phyloP scores from a whole-genome alignment of 2,329 filamentous ascomycete genomes.

The Trichophyton schoenleinii region DNA sequence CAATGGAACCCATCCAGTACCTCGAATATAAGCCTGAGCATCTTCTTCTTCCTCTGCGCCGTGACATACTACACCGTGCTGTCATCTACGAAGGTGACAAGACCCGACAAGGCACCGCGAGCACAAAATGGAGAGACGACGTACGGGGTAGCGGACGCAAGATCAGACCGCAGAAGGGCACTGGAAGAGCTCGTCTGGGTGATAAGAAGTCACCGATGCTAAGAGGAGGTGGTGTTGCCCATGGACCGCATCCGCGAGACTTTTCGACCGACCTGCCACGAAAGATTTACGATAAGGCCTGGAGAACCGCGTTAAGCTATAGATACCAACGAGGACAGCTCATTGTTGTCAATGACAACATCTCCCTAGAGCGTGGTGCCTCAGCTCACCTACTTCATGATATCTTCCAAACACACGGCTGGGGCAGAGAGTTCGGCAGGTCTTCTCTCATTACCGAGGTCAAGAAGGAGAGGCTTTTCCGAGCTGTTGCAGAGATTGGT shows the following conservation, averaged over 20 bases:
- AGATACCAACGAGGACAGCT: slow-evolving; percentile 79
- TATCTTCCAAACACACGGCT: slow-evolving; percentile 57
- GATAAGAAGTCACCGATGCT: slow-evolving; percentile 70
- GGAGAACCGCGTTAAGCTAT: slow-evolving; percentile 87
- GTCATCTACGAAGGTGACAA: slow-evolving; percentile 85
- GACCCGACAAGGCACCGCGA: slow-evolving; percentile 76
- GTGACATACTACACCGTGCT: slow-evolving; percentile 84
- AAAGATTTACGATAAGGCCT: slow-evolving; percentile 92
- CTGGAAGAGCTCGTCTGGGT: slow-evolving; percentile 65
- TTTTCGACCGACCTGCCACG: slow-evolving; percentile 71
- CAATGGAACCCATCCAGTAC: slow-evolving; percentile 69
- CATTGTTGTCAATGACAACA: slow-evolving; percentile 68
- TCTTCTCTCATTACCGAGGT: slow-evolving; percentile 62
- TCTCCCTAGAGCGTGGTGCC: slow-evolving; percentile 46
- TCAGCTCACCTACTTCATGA: slow-evolving; percentile 49
- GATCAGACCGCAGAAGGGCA: slow-evolving; percentile 75
- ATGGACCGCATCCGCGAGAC: slow-evolving; percentile 84
- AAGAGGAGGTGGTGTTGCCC: slow-evolving; percentile 72
- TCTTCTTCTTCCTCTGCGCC: slow-evolving; percentile 72
- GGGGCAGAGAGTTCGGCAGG: slow-evolving; percentile 54
- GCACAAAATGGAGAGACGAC: slow-evolving; percentile 66
- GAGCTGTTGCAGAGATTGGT: slow-evolving; percentile 51
- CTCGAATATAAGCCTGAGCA: slow-evolving; percentile 69
- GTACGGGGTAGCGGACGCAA: slow-evolving; percentile 76
- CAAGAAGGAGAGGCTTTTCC: slow-evolving; percentile 50